Percentiles rank a stretch among this genome's conserved stretches.
Evolutionary conservation across 345 rosid species (phyloP).

Genomic region (Lumnitzera littorea): DNA sequence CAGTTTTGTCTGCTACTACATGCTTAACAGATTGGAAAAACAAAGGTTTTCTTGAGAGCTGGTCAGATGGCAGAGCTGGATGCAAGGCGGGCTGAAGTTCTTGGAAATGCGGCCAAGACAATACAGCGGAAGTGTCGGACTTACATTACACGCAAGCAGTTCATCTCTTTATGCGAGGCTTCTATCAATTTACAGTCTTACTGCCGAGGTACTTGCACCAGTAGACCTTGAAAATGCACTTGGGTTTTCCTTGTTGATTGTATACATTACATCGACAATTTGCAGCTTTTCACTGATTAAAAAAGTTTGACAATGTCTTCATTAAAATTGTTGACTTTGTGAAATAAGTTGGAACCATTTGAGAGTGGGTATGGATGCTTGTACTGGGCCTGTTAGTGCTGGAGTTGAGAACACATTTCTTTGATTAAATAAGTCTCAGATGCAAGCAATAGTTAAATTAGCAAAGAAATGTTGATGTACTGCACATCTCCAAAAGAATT

Average conservation of each 20-base stretch:
- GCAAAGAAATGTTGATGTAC: too few species aligned
- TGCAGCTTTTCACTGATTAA: background rate
- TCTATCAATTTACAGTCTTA: slow-evolving; percentile 64
- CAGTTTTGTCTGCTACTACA: background rate
- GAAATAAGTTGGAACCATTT: too few species aligned
- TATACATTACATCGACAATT: background rate
- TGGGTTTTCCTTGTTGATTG: slow-evolving; percentile 2
- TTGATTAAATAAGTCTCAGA: too few species aligned
- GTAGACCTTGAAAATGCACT: background rate
- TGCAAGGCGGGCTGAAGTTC: slow-evolving; percentile 91
- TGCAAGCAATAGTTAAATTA: too few species aligned
- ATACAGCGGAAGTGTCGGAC: slow-evolving; percentile 78
- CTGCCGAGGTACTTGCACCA: slow-evolving; percentile 53
- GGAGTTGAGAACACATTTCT: too few species aligned
- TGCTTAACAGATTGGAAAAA: slow-evolving; percentile 72
- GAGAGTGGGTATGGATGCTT: too few species aligned
- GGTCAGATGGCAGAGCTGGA: slow-evolving; percentile 99
- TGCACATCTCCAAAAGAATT: too few species aligned
- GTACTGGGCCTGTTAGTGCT: too few species aligned
- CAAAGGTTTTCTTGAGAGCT: slow-evolving; percentile 89
- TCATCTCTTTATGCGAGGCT: slow-evolving; percentile 54
- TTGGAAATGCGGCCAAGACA: slow-evolving; percentile 89
- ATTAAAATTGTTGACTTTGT: too few species aligned
- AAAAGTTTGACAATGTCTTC: too few species aligned
- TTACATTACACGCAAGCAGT: slow-evolving; percentile 64